Evolutionary conservation across 805 yeast species (phyloP).

Genomic region (Kazachstania africana): DNA sequence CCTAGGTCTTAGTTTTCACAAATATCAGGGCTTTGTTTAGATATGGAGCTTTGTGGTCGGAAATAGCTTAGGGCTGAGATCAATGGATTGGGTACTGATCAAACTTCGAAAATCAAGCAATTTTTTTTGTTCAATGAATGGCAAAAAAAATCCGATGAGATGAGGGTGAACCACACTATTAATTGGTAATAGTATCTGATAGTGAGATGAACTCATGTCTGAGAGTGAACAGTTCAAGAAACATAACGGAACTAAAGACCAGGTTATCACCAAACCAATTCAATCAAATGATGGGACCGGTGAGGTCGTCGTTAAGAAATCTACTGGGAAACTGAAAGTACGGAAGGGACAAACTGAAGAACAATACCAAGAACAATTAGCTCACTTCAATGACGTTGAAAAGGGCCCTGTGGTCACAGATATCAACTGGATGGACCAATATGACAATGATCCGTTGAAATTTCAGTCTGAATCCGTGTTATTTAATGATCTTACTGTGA

Average conservation of each 20-base stretch:
- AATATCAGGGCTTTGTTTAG: too few species aligned
- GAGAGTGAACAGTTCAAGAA: too few species aligned
- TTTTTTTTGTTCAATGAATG: too few species aligned
- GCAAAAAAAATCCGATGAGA: too few species aligned
- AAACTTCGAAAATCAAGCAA: too few species aligned
- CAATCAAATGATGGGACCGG: conserved; percentile 25
- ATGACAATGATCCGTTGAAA: conserved; percentile 4
- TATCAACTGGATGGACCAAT: conserved; percentile 19
- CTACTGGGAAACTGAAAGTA: conserved; percentile 35
- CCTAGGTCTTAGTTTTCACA: too few species aligned
- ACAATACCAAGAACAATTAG: conserved; percentile 41
- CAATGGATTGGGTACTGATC: too few species aligned
- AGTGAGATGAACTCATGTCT: background rate
- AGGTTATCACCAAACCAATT: conserved; percentile 17
- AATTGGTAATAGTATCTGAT: too few species aligned
- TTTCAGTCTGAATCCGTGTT: too few species aligned
- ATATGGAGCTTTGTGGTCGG: too few species aligned
- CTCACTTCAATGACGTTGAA: conserved; percentile 31
- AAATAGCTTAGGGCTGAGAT: too few species aligned
- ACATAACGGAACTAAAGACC: conserved; percentile 2
- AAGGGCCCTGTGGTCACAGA: conserved; percentile 50
- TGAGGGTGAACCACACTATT: too few species aligned
- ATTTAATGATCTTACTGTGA: conserved; percentile 27
- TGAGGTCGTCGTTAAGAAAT: conserved; percentile 33
- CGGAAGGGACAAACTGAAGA: conserved; percentile 67